A percentile compares a stretch with the other conserved stretches of the same genome.
These are phyloP conservation scores for Pseudopediastrum boryanum DNA, from an alignment of 139 green algal genomes.

Conservation along the genomic window DNA sequence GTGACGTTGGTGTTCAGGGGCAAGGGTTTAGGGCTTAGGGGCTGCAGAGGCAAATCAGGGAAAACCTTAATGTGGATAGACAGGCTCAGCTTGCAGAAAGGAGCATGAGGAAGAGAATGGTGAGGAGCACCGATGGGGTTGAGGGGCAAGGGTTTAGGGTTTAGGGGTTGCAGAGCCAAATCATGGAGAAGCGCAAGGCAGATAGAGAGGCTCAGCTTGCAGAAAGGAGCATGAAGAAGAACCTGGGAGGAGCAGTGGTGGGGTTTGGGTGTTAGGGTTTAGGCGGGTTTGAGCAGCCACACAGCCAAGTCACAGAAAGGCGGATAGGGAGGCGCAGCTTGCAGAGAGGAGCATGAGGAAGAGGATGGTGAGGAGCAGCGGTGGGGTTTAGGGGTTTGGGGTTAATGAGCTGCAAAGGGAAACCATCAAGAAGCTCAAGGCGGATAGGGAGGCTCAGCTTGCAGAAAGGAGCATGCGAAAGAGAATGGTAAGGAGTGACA, in stretches of 20 bases:
- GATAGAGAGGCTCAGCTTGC: constrained; percentile 34
- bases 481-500: too few species aligned
- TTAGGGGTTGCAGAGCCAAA: neutral
- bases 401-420: neutral
- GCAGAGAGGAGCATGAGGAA: constrained; percentile 31
- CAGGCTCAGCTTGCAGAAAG: constrained; percentile 32
- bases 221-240: constrained; percentile 29
- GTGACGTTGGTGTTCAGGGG: too few species aligned
- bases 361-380: too few species aligned
- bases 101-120: too few species aligned
- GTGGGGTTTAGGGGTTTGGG: too few species aligned
- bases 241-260: too few species aligned
- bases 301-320: constrained; percentile 10
- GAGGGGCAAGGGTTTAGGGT: too few species aligned
- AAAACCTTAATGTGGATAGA: constrained; percentile 27
- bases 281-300: neutral
- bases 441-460: constrained; percentile 29
- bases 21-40: too few species aligned
- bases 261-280: constrained; percentile 15
- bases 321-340: constrained; percentile 31
- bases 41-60: neutral
- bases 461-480: constrained; percentile 31
- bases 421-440: constrained; percentile 12
- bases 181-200: constrained; percentile 9
- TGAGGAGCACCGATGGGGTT: too few species aligned